Evolutionary conservation across 768 basidiomycete species (phyloP).

Genomic region (Agaricus subrufescens): DNA sequence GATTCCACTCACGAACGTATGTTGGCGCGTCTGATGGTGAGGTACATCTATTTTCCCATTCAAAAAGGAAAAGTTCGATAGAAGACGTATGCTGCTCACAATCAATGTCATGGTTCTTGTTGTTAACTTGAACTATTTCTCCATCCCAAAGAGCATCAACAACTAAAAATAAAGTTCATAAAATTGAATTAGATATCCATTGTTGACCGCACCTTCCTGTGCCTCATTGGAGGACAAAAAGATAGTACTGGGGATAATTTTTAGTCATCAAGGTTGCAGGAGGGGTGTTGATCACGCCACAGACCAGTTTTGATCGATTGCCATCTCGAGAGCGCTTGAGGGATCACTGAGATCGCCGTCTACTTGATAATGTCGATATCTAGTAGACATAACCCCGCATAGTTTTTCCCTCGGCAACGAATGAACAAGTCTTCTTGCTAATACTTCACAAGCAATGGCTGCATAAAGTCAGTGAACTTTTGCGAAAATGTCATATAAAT

Average conservation of each 20-base stretch:
- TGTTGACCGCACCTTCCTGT: slow-evolving; percentile 56
- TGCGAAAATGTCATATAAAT: not conserved
- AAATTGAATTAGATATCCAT: not conserved
- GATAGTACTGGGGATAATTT: slow-evolving; percentile 48
- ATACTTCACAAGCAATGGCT: slow-evolving; percentile 82
- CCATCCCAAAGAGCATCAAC: slow-evolving; percentile 82
- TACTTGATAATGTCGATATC: slow-evolving; percentile 64
- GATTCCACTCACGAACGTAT: slow-evolving; percentile 64
- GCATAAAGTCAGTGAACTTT: not conserved
- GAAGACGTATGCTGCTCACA: slow-evolving; percentile 38
- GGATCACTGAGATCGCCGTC: slow-evolving; percentile 77
- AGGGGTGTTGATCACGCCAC: not conserved
- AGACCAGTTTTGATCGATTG: slow-evolving; percentile 90
- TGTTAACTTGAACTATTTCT: slow-evolving; percentile 73
- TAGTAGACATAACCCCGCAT: slow-evolving; percentile 67
- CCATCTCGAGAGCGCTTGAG: slow-evolving; percentile 77
- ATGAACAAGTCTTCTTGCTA: slow-evolving; percentile 80
- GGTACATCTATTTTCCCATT: slow-evolving; percentile 50
- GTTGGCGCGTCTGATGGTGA: slow-evolving; percentile 50
- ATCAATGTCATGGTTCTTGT: slow-evolving; percentile 71
- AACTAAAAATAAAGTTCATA: slow-evolving; percentile 37
- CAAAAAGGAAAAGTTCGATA: not conserved
- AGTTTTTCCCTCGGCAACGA: slow-evolving; percentile 57
- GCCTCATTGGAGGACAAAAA: slow-evolving; percentile 85
- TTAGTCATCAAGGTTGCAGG: not conserved